These are phyloP conservation scores for Aspergillus sp. DNA, from an alignment of 2,329 filamentous ascomycete species.

Conservation along the genomic window DNA sequence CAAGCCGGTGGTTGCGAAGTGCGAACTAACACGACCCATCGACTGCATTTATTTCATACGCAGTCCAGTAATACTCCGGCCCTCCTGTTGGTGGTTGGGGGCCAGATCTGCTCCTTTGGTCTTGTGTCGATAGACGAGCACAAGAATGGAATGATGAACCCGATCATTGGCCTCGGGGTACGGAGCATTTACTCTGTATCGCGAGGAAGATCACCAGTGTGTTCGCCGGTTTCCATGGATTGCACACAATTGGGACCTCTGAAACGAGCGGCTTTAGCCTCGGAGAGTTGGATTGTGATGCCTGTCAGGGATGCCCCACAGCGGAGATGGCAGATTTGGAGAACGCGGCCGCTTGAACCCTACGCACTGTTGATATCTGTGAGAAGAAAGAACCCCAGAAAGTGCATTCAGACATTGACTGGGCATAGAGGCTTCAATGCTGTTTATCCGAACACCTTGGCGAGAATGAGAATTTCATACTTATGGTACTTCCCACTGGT, in stretches of 20 bases:
- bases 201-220: neutral
- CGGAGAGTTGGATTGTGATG: no score
- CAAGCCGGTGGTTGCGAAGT: no score
- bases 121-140: no score
- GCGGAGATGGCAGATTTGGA: neutral
- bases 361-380: neutral
- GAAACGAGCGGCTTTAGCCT: neutral
- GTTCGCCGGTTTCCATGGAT: neutral
- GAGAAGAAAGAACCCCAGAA: neutral
- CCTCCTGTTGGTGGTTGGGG: no score
- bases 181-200: neutral
- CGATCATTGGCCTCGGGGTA: neutral
- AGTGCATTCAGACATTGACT: neutral
- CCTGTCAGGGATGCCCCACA: neutral
- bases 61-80: no score
- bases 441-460: neutral
- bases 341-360: neutral
- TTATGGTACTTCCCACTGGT: neutral
- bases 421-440: no score
- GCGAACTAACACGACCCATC: no score
- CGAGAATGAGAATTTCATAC: neutral
- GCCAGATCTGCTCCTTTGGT: no score
- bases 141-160: no score
- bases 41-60: no score
- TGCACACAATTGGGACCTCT: neutral